Conservation (phyloP, 345 rosid species). For the Aethionema arabicum region DNA sequence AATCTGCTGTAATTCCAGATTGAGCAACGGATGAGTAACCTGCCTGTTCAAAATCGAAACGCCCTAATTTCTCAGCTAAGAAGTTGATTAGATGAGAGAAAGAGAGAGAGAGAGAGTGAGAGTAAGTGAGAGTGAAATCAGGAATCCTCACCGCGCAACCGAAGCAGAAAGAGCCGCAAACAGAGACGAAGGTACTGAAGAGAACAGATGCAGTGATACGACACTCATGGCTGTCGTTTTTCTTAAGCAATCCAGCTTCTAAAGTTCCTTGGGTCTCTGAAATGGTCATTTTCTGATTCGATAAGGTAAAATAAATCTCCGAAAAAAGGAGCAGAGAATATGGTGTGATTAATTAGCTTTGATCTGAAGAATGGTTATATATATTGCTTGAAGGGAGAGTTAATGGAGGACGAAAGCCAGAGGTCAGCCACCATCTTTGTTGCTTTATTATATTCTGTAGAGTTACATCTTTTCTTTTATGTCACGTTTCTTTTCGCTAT, state of each 20-base stretch:
- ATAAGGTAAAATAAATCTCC: neutral
- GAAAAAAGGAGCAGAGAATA: neutral
- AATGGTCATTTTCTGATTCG: conserved; percentile 27
- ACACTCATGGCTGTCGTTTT: conserved; percentile 36
- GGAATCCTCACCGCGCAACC: conserved; percentile 41
- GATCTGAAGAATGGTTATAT: conserved; percentile 21
- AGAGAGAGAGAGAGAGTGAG: neutral
- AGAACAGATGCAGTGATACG: conserved; percentile 34
- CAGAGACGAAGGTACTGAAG: conserved; percentile 42
- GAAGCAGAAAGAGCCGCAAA: conserved; percentile 42
- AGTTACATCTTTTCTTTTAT: conserved; percentile 18
- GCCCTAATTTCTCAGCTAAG: neutral
- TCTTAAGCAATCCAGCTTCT: conserved; percentile 35
- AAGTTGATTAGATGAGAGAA: neutral
- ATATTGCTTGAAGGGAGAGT: conserved; percentile 23
- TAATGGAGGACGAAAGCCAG: conserved; percentile 33
- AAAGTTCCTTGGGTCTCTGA: conserved; percentile 28
- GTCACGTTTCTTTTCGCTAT: conserved; percentile 23
- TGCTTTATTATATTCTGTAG: too few relatives aligned
- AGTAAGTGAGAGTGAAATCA: neutral
- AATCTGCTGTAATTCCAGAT: conserved; percentile 39
- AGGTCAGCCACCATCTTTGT: conserved; percentile 22
- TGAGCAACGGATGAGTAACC: conserved; percentile 54
- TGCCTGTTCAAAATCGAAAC: conserved; percentile 27
- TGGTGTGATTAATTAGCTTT: neutral